Conservation (phyloP, 768 basidiomycete genomes). For the Strobilomyces echinocephalus region DNA sequence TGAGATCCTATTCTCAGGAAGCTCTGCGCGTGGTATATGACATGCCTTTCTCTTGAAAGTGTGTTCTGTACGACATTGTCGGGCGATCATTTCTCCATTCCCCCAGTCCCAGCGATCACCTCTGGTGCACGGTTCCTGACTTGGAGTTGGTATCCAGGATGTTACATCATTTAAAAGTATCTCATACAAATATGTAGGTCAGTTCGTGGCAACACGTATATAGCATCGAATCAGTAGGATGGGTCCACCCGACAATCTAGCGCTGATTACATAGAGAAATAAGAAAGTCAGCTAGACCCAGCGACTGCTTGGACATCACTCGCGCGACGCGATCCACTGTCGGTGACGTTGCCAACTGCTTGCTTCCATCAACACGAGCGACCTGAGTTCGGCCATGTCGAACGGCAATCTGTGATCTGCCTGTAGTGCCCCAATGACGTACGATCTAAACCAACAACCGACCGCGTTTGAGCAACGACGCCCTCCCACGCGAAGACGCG, state of each 20-base stretch:
- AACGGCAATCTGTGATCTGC: conserved; percentile 37
- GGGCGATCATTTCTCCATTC: no score
- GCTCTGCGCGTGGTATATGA: no score
- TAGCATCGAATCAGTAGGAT: not conserved
- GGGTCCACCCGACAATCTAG: not conserved
- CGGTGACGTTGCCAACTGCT: conserved; percentile 40
- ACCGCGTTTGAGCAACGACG: not conserved
- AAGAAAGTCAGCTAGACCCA: not conserved
- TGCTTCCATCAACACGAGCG: conserved; percentile 37
- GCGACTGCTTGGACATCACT: conserved; percentile 2
- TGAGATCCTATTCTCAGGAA: no score
- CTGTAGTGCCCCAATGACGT: conserved; percentile 40
- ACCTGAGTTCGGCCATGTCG: conserved; percentile 29
- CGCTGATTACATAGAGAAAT: not conserved
- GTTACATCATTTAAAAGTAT: not conserved
- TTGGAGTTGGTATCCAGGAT: no score
- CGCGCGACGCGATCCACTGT: conserved; percentile 33
- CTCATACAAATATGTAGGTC: not conserved
- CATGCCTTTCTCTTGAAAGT: no score
- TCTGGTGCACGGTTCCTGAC: no score
- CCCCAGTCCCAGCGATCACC: no score
- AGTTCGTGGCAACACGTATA: not conserved
- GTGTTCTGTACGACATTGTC: no score
- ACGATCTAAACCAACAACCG: conserved; percentile 31
- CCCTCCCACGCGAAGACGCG: not conserved